Percentiles rank a stretch among this genome's conserved stretches.
Conservation (phyloP, 176 grass and related monocot species). For the Cymbopogon citratus region DNA sequence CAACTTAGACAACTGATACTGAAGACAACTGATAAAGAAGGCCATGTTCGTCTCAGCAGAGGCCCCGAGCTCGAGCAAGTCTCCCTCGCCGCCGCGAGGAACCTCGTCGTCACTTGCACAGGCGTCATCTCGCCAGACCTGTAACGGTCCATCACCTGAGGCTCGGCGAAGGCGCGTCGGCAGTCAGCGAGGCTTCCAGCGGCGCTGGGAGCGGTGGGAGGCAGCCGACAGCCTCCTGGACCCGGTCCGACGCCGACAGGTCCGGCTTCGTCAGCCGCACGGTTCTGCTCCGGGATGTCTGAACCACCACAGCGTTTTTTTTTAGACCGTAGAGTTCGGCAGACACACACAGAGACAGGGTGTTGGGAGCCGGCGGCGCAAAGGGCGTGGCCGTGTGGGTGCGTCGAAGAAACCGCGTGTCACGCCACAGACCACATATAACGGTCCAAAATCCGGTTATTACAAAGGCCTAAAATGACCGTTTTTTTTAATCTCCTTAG, state of each 20-base stretch:
- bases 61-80: not conserved
- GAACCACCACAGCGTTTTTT: not conserved
- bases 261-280: conserved; percentile 58
- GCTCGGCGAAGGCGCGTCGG: not conserved
- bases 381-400: too few species aligned
- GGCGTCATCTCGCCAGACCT: conserved; percentile 68
- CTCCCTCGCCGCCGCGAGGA: conserved; percentile 58
- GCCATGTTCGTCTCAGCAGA: conserved; percentile 53
- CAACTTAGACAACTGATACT: too few species aligned
- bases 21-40: conserved; percentile 89
- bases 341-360: not conserved
- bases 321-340: not conserved
- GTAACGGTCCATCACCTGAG: conserved; percentile 82
- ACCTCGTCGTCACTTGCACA: conserved; percentile 65
- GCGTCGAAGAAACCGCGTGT: too few species aligned
- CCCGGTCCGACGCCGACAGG: conserved; percentile 48
- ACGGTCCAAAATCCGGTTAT: too few species aligned
- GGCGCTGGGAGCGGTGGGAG: conserved; percentile 30
- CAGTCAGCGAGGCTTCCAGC: conserved; percentile 30
- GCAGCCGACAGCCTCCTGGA: conserved; percentile 57
- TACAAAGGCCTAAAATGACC: too few species aligned
- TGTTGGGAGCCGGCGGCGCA: too few species aligned
- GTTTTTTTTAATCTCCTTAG: too few species aligned
- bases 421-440: too few species aligned
- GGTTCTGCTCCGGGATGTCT: conserved; percentile 73